Percentiles rank a stretch among this genome's conserved stretches.
These are phyloP conservation scores for Orbilia brochopaga DNA, from an alignment of 2,329 filamentous ascomycete species.

Conservation along the genomic window DNA sequence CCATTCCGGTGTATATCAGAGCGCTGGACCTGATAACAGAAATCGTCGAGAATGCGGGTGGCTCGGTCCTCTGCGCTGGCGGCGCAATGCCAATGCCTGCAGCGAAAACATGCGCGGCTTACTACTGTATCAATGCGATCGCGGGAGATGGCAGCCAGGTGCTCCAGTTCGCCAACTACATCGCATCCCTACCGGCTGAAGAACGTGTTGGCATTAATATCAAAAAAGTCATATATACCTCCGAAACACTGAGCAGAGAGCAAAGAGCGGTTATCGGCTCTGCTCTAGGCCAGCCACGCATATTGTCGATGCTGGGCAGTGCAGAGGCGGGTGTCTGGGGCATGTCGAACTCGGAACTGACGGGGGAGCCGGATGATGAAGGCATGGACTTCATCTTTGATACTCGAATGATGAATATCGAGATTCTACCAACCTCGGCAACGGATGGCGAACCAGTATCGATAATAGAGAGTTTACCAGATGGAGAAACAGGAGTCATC, in stretches of 20 bases:
- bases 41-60: conserved; percentile 59
- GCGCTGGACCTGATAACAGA: conserved; percentile 59
- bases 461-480: conserved; percentile 49
- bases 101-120: conserved; percentile 55
- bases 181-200: conserved; percentile 56
- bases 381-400: conserved; percentile 59
- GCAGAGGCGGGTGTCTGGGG: conserved; percentile 60
- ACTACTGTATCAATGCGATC: conserved; percentile 58
- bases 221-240: conserved; percentile 61
- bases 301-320: conserved; percentile 60
- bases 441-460: conserved; percentile 6
- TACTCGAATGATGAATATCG: conserved; percentile 57
- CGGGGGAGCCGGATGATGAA: conserved; percentile 38
- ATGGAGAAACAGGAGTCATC: conserved; percentile 58
- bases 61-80: conserved; percentile 58
- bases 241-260: conserved; percentile 57
- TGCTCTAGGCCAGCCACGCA: conserved; percentile 45
- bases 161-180: conserved; percentile 57
- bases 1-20: conserved; percentile 36
- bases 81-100: conserved; percentile 52
- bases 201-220: conserved; percentile 55
- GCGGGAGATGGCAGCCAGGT: conserved; percentile 59
- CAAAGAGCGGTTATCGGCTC: conserved; percentile 56
- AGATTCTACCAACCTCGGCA: conserved; percentile 56
- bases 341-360: conserved; percentile 56